phyloP scores from a whole-genome alignment of 345 rosid species.

The Gossypium sturtianum region DNA sequence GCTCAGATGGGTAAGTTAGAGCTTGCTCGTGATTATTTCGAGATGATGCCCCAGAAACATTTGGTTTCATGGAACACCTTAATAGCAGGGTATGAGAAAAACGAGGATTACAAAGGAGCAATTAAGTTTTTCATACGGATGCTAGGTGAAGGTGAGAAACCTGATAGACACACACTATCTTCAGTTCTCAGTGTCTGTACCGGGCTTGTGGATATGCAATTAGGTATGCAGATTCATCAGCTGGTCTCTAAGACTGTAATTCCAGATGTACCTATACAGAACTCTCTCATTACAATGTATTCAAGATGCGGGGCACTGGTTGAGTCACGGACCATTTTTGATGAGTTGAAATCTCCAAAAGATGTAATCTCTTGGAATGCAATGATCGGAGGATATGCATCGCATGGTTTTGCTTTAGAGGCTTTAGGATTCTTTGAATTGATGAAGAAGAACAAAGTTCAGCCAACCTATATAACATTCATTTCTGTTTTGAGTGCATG shows the following conservation, averaged over 20 bases:
- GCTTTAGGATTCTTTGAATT: slow-evolving; percentile 13
- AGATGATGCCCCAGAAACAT: slow-evolving; percentile 11
- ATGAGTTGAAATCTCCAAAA: slow-evolving; percentile 6
- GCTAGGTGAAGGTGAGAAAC: slow-evolving; percentile 16
- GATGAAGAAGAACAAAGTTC: slow-evolving; percentile 14
- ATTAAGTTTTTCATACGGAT: slow-evolving; percentile 9
- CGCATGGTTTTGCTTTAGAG: slow-evolving; percentile 15
- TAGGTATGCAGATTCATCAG: slow-evolving; percentile 22
- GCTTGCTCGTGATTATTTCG: slow-evolving; percentile 13
- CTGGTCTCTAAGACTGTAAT: slow-evolving; percentile 7
- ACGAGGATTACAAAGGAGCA: slow-evolving; percentile 15
- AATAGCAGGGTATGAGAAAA: slow-evolving; percentile 18
- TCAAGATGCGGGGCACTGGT: slow-evolving; percentile 12
- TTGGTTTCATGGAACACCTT: slow-evolving; percentile 17
- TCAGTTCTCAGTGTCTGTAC: slow-evolving; percentile 8
- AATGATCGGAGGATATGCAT: slow-evolving; percentile 19
- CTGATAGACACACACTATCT: slow-evolving; percentile 11
- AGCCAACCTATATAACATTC: slow-evolving; percentile 15
- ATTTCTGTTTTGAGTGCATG: slow-evolving; percentile 17
- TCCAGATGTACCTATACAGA: slow-evolving; percentile 15
- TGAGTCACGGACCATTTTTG: slow-evolving; percentile 8
- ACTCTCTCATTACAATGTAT: slow-evolving; percentile 15
- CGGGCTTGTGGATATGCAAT: slow-evolving; percentile 15
- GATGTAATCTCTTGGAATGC: slow-evolving; percentile 16
- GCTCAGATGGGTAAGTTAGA: slow-evolving; percentile 11